phyloP scores from a whole-genome alignment of 768 basidiomycete genomes.

The Mrakia hoshinonis region DNA sequence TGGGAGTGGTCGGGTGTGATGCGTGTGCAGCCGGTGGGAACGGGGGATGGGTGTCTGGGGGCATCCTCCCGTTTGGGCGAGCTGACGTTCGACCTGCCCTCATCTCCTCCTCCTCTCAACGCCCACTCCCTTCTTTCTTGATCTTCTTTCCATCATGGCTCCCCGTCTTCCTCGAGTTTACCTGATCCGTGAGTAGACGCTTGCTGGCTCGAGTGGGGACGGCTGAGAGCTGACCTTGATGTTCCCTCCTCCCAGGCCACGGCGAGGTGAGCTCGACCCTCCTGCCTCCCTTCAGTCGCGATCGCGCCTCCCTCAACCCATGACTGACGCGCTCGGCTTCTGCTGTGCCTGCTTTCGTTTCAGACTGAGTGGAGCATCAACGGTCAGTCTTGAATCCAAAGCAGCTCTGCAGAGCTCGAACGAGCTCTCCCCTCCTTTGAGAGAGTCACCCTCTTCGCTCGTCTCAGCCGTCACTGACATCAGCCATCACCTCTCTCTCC shows the following conservation, averaged over 20 bases:
- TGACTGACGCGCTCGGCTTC: background rate
- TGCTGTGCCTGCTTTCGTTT: background rate
- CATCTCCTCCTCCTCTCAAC: no score
- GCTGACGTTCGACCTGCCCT: no score
- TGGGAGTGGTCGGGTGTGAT: no score
- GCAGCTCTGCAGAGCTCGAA: no score
- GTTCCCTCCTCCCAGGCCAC: background rate
- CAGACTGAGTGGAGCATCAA: conserved; percentile 24
- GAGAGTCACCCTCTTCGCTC: background rate
- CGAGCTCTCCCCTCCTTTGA: no score
- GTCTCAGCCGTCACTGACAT: background rate
- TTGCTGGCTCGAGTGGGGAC: no score
- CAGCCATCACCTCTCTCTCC: background rate
- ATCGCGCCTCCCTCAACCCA: background rate
- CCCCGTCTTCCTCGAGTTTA: conserved; percentile 30
- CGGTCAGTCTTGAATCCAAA: conserved; percentile 16
- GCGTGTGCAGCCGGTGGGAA: no score
- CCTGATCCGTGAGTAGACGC: conserved; percentile 19
- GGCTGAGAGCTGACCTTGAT: background rate
- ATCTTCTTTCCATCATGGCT: conserved; percentile 17
- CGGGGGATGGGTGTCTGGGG: no score
- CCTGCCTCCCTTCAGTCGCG: no score
- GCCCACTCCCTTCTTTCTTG: no score
- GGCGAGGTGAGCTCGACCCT: background rate
- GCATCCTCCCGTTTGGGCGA: no score